Evolutionary conservation across 768 basidiomycete genomes (phyloP), one percentile per base, ranked within the genome.

Genomic region (Terana coerulea): DNA sequence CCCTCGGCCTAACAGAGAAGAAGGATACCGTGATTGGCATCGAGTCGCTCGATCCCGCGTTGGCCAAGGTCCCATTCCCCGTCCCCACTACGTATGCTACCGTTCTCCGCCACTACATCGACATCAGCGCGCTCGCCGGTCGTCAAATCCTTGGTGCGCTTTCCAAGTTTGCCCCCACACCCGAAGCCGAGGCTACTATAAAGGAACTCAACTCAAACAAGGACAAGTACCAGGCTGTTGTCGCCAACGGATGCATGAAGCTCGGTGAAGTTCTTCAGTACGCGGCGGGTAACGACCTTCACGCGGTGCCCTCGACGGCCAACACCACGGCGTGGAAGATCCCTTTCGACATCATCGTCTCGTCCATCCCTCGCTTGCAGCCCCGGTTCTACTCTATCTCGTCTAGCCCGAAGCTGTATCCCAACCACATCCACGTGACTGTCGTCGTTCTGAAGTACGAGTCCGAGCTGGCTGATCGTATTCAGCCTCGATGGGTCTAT

Each of bases 341-440:
- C 59, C 95, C 97, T 43, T 97, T 99, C 68, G 97, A 99, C 66
- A 88, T 95, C 67, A 86, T 99, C 58, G 85, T 99, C 48, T 98
- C 95, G 6, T 85, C 88, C 45, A 86, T 95, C 53, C 83, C 92
- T 33, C 92, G 97, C 57, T 80, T 99, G 17, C 95, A 98, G 67
- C 94, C 97, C 29, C 88, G 97, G 50, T 99, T 90, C 74, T 99
- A 95, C 70, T 99, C 97, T 29, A 98, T 99, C 68, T 98, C 97
- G 8, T 98, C 95, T 17, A 93, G 91, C 56, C 94, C 97, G 36
- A 98, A 98, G 68, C 73, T 98, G 9, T 67, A 92, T 67, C 82
- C 95, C n/a, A 83, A 79, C 53, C 74, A 87, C 7, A 92, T 99
- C 59, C 97, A 99, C 68, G 85, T 94, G 61, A 99, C 97, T 14